These are phyloP conservation scores for Amanita polypyramis DNA, from an alignment of 768 basidiomycete genomes.

Conservation along the genomic window DNA sequence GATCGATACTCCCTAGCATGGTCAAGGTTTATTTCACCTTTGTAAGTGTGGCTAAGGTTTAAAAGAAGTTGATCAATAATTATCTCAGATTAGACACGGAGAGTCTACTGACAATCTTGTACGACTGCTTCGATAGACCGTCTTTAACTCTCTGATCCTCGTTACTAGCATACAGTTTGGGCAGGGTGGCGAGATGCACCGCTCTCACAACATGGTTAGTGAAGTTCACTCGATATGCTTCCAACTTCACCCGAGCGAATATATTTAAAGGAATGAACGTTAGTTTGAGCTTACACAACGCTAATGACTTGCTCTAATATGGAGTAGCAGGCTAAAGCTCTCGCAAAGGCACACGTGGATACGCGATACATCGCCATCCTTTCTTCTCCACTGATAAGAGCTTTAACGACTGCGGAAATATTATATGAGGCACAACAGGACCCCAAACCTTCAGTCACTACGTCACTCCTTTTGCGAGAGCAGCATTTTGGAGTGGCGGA, in stretches of 20 bases:
- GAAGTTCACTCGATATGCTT: neutral
- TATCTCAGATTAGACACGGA: conserved; percentile 55
- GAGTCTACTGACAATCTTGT: conserved; percentile 74
- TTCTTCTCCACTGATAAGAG: conserved; percentile 58
- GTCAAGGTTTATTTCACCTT: conserved; percentile 5
- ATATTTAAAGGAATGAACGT: conserved; percentile 43
- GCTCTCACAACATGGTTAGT: conserved; percentile 63
- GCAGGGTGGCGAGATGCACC: conserved; percentile 70
- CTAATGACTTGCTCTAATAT: neutral
- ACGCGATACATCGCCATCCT: conserved; percentile 45
- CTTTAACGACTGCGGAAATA: conserved; percentile 48
- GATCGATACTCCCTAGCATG: no score
- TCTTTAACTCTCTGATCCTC: neutral
- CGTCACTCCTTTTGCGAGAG: conserved; percentile 49
- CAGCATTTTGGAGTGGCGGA: conserved; percentile 65
- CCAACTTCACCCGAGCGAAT: neutral
- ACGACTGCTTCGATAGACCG: conserved; percentile 14
- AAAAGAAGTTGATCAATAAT: neutral
- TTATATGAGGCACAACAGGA: conserved; percentile 37
- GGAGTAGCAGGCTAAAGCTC: conserved; percentile 50
- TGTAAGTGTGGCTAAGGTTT: neutral
- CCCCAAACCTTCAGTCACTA: conserved; percentile 34
- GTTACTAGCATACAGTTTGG: conserved; percentile 35
- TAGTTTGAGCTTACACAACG: conserved; percentile 4
- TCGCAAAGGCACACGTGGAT: conserved; percentile 40